Conservation (phyloP, 768 basidiomycete genomes). For the Cystobasidium tubakii region DNA sequence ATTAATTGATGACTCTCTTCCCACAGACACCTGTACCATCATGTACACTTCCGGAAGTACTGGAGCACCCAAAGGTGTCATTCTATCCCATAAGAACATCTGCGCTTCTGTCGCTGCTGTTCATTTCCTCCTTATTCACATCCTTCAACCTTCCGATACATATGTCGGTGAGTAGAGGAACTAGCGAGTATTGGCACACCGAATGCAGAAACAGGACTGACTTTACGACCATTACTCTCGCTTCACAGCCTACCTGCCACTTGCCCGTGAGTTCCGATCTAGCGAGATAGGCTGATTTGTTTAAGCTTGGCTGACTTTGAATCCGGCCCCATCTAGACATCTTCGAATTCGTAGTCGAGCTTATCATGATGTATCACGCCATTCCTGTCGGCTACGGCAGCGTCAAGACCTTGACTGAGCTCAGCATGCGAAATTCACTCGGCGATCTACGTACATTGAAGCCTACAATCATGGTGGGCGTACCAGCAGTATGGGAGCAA, state of each 20-base stretch:
- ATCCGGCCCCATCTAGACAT: conserved; percentile 55
- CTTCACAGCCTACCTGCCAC: conserved; percentile 80
- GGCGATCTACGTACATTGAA: conserved; percentile 79
- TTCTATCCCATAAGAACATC: conserved; percentile 79
- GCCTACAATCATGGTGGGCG: conserved; percentile 87
- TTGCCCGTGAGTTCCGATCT: conserved; percentile 53
- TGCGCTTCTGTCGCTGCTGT: conserved; percentile 81
- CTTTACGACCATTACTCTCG: not conserved
- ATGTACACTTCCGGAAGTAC: conserved; percentile 89
- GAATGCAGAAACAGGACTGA: not conserved
- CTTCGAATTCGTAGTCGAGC: conserved; percentile 88
- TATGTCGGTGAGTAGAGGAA: conserved; percentile 49
- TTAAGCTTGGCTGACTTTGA: not conserved
- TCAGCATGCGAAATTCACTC: conserved; percentile 72
- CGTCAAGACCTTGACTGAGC: conserved; percentile 92
- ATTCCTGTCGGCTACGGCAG: conserved; percentile 81
- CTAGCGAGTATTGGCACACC: not conserved
- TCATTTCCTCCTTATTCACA: conserved; percentile 60
- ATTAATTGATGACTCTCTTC: too few relatives aligned
- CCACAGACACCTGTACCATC: conserved; percentile 58
- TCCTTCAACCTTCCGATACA: conserved; percentile 54
- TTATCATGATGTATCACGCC: conserved; percentile 66
- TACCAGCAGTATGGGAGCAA: conserved; percentile 93
- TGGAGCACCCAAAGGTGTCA: conserved; percentile 88
- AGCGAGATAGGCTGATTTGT: too few relatives aligned